Evolutionary conservation across 2,329 filamentous ascomycete species (phyloP), one percentile per base, ranked within the genome.

Genomic region (Bipolaris bicolor): DNA sequence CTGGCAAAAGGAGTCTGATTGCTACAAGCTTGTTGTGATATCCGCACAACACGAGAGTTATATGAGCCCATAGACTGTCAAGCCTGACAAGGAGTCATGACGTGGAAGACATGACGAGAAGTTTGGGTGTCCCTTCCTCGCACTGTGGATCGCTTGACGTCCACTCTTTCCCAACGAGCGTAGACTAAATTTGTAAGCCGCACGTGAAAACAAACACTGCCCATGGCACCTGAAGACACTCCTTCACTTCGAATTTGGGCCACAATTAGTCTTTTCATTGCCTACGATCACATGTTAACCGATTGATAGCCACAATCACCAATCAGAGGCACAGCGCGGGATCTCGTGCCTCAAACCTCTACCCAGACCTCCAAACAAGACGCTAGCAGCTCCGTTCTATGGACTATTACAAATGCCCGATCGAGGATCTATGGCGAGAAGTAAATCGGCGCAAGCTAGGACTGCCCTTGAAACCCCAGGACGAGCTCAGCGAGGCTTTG

Each of bases 321-420:
- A 36, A 16, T 3, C 29, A 13, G 11, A 7, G 7, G 11, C 29
- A 44, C 20, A 15, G 20, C n/a, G 33, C 20, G 34, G n/a, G 39
- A 37, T n/a, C 5, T 43, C 52, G 2, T 13, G 3, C 20, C 31
- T 7, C 29, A 5, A 29, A 31, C 31, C 31, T 16, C 5, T 37
- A 22, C 40, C 16, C 48, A 15, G 13, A 2, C 15, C 20, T 37
- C 15, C 15, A 24, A 15, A 29, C 7, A 36, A 37, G 29, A 15
- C 11, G 7, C 15, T 11, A 26, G 10, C 18, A 29, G n/a, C n/a
- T 36, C 4, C 6, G 0, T 20, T 54, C 49, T 41, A 73, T 69
- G 69, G 58, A 66, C 41, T 73, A 72, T 33, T 72, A 71, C 51
- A 53, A 45, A 24, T 71, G 67, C 46, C 37, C 66, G 1, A 48